These are phyloP conservation scores for Vicia faba DNA, from an alignment of 306 rosid genomes.

Conservation along the genomic window DNA sequence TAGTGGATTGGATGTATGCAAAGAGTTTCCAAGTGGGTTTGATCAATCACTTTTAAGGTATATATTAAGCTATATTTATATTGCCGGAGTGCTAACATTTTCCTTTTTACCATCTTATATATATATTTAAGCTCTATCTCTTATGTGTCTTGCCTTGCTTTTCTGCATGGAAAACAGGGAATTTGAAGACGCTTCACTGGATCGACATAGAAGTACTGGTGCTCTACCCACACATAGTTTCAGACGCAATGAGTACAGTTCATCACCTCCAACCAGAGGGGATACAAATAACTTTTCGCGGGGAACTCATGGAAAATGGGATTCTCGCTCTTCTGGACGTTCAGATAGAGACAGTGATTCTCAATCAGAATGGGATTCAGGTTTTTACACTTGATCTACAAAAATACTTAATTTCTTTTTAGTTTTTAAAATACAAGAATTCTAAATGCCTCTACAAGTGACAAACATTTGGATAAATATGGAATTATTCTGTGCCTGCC, in stretches of 20 bases:
- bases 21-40: conserved; percentile 73
- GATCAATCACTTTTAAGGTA: conserved; percentile 81
- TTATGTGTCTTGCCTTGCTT: conserved; percentile 12
- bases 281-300: conserved; percentile 62
- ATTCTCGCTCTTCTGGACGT: conserved; percentile 72
- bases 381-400: conserved; percentile 50
- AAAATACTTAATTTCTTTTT: conserved; percentile 6
- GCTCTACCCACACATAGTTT: conserved; percentile 60
- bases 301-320: conserved; percentile 84
- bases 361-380: conserved; percentile 83
- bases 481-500: neutral
- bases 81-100: conserved; percentile 19
- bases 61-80: conserved; percentile 19
- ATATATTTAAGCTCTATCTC: conserved; percentile 3
- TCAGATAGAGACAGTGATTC: conserved; percentile 82
- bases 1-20: conserved; percentile 75
- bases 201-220: conserved; percentile 68
- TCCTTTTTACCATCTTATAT: neutral
- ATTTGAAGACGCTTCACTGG: conserved; percentile 67
- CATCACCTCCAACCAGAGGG: conserved; percentile 88
- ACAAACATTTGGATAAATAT: conserved; percentile 17
- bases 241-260: conserved; percentile 68
- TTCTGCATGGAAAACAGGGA: conserved; percentile 56
- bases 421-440: neutral
- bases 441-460: conserved; percentile 15